Evolutionary conservation across 1,284 basidiomycete species (phyloP).

Genomic region (Ceratobasidium sp.): DNA sequence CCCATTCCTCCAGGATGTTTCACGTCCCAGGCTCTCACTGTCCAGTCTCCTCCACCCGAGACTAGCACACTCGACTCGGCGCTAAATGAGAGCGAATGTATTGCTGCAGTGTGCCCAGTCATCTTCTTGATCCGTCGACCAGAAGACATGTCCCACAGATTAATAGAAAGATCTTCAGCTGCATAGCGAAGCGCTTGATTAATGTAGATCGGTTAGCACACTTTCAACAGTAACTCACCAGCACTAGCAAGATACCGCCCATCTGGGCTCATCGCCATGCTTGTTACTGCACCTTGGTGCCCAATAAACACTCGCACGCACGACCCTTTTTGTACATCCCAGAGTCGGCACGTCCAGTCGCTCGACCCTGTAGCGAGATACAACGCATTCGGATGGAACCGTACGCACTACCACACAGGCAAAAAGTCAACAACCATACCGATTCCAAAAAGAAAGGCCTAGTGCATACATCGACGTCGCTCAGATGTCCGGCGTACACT

Average conservation of each 20-base stretch:
- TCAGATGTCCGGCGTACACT: conserved; percentile 95
- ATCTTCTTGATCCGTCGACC: conserved; percentile 96
- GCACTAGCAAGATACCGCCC: conserved; percentile 93
- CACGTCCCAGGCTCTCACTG: conserved; percentile 97
- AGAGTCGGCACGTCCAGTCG: conserved; percentile 94
- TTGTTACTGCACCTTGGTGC: conserved; percentile 90
- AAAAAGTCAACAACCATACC: background rate
- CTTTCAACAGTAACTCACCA: conserved; percentile 60
- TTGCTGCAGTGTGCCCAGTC: conserved; percentile 89
- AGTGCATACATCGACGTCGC: conserved; percentile 93
- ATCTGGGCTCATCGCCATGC: conserved; percentile 91
- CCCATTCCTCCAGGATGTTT: conserved; percentile 75
- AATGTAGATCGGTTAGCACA: background rate
- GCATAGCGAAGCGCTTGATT: conserved; percentile 36
- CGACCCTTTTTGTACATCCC: conserved; percentile 97
- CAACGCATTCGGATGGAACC: conserved; percentile 97
- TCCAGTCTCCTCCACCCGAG: conserved; percentile 91
- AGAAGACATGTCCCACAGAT: conserved; percentile 95
- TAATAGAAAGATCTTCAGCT: conserved; percentile 94
- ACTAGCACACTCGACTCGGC: conserved; percentile 91
- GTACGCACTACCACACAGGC: conserved; percentile 73
- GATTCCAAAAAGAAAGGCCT: conserved; percentile 13
- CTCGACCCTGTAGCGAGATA: conserved; percentile 98
- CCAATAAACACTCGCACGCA: conserved; percentile 97
- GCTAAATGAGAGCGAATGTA: conserved; percentile 92